Evolutionary conservation across 305 asterid species (phyloP), one percentile per base, ranked within the genome.

Genomic region (Solanum hybrid): DNA sequence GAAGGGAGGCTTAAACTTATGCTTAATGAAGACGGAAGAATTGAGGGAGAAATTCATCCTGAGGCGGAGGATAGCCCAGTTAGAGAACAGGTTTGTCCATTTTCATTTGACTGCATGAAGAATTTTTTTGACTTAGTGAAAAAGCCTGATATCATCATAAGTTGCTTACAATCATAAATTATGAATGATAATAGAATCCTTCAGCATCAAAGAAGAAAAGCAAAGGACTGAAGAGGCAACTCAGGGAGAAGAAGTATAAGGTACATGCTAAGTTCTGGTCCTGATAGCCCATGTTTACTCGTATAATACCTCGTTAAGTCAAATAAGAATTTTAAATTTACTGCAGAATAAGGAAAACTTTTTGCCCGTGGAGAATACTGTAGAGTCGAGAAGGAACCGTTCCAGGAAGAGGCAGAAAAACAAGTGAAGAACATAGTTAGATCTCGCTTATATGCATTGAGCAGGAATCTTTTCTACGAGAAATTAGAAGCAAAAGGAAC

Each of bases 1-100:
- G 99, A 97, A 92, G 99, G 99, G 86, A 95, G 98, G 93, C 98
- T 97, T 86, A 97, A 95, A 94, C 91, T 93, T 91, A 94, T 95
- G 95, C 97, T 97, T 35, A 91, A 93, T 86, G 94, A 92, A 19
- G 88, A 91, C 88, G 98, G 98, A 80, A 89, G 91, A 91, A 45
- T 94, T 66, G 97, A 95, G 88, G 98, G 93, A n/a, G 98, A 95
- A 88, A 87, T 84, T 75, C 64, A 88, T 82, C 78, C 89, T 45
- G 95, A 95, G 73, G 88, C 85, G 4, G 90, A 90, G 7, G 90
- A 64, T 64, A n/a, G 91, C 19, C 64, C 89, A 60, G 26, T 31
- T 34, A 26, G 79, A 64, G 93, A 81, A 36, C 87, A 93, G 98
- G 98, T 95, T 88, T 36, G 89, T 89, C 89, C 78, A 86, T 89